Conservation (phyloP, 495 filamentous ascomycete species). For the Talaromyces liani region DNA sequence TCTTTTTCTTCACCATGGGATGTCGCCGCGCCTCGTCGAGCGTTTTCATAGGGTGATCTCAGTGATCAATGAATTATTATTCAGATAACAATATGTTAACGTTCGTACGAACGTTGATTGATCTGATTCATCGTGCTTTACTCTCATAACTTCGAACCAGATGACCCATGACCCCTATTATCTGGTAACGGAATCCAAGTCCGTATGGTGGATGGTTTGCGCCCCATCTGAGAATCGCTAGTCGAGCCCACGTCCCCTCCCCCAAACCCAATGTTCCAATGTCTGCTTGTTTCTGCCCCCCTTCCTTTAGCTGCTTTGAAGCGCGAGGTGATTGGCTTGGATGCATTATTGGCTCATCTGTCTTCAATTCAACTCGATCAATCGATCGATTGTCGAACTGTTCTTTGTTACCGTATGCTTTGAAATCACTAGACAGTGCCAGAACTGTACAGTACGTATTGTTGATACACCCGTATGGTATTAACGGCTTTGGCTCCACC, state of each 20-base stretch:
- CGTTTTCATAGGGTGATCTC: neutral
- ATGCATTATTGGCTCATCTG: neutral
- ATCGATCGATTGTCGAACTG: neutral
- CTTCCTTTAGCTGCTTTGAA: neutral
- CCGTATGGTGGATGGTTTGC: neutral
- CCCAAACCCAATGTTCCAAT: neutral
- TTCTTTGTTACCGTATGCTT: neutral
- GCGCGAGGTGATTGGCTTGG: neutral
- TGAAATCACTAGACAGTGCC: neutral
- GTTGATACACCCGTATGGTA: neutral
- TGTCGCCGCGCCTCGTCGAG: neutral
- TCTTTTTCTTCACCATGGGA: neutral
- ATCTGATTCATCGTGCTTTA: too few species aligned
- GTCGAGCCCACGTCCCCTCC: neutral
- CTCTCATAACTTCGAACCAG: neutral
- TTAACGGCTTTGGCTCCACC: neutral
- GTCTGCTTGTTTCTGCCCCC: neutral
- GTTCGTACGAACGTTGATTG: too few species aligned
- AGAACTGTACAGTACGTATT: neutral
- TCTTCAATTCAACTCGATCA: neutral
- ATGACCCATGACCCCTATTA: neutral
- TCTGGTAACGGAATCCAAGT: neutral
- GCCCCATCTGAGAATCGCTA: slow-evolving; percentile 2
- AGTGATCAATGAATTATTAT: too few species aligned
- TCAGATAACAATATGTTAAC: too few species aligned